A percentile compares a stretch with the other conserved stretches of the same genome.
Conservation (phyloP, 78 protist species). For the Dictyostelium purpureum region DNA sequence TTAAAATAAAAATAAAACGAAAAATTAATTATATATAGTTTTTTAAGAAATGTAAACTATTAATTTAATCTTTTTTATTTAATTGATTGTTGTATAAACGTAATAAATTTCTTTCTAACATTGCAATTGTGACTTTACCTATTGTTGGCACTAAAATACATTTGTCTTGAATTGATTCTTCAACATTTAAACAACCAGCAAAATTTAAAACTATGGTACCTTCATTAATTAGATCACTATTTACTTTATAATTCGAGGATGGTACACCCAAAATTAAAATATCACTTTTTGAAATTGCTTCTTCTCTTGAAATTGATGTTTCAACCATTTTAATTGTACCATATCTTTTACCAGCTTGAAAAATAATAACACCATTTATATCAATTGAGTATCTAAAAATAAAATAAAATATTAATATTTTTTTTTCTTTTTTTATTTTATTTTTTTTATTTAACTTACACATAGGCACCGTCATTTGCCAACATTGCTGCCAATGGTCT, state of each 20-base stretch:
- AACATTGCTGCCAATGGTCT: slow-evolving; percentile 90
- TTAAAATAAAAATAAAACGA: no score
- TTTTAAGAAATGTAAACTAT: no score
- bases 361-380: slow-evolving; percentile 35
- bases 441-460: no score
- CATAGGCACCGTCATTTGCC: slow-evolving; percentile 82
- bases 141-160: slow-evolving; percentile 71
- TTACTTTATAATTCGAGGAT: slow-evolving; percentile 56
- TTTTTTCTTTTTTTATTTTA: no score
- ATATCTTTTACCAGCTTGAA: slow-evolving; percentile 54
- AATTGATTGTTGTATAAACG: slow-evolving; percentile 72
- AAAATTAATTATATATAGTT: no score
- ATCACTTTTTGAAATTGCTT: slow-evolving; percentile 65
- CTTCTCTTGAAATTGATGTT: slow-evolving; percentile 43
- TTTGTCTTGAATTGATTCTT: slow-evolving; percentile 58
- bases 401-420: no score
- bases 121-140: slow-evolving; percentile 90
- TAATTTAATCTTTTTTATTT: background rate
- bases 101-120: slow-evolving; percentile 88
- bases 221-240: slow-evolving; percentile 35
- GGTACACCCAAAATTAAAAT: slow-evolving; percentile 89
- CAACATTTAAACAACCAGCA: slow-evolving; percentile 83
- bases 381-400: slow-evolving; percentile 65
- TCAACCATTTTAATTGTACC: slow-evolving; percentile 79
- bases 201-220: slow-evolving; percentile 80